phyloP scores from a whole-genome alignment of 371 early-diverging fungal species.

The Mortierella sp. region DNA sequence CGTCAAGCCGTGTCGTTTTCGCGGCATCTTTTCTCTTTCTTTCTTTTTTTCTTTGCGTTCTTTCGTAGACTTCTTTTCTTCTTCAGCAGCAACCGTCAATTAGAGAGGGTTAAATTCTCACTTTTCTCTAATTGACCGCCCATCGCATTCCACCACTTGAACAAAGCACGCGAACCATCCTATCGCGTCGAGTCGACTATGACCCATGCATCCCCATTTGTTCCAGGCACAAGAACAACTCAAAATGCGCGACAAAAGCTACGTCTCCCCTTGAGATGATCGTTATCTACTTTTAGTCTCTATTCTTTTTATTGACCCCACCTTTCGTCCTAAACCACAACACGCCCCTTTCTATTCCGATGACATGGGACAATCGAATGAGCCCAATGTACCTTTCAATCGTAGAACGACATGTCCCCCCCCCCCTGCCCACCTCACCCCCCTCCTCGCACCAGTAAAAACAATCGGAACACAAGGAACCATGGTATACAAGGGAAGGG shows the following conservation, averaged over 20 bases:
- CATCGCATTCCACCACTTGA: neutral
- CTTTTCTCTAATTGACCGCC: neutral
- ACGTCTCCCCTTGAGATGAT: neutral
- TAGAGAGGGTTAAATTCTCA: neutral
- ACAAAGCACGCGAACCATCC: neutral
- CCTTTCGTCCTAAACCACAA: neutral
- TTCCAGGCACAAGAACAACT: neutral
- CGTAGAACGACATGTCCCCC: neutral
- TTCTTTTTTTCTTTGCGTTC: neutral
- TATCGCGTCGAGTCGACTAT: neutral
- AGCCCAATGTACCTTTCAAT: slow-evolving; percentile 10
- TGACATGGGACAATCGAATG: neutral
- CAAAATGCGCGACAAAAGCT: neutral
- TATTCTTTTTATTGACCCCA: neutral
- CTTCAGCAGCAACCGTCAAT: neutral
- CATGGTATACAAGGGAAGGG: neutral
- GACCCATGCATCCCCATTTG: neutral
- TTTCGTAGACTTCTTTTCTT: neutral
- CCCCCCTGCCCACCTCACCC: no score
- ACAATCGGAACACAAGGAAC: neutral
- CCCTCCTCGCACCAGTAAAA: neutral
- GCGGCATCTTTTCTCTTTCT: neutral
- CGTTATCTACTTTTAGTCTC: neutral
- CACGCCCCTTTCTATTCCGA: neutral
- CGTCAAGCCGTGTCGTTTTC: slow-evolving; percentile 9